Evolutionary conservation across 331 rosid species (phyloP), one percentile per base, ranked within the genome.

Genomic region (Arachis monticola): DNA sequence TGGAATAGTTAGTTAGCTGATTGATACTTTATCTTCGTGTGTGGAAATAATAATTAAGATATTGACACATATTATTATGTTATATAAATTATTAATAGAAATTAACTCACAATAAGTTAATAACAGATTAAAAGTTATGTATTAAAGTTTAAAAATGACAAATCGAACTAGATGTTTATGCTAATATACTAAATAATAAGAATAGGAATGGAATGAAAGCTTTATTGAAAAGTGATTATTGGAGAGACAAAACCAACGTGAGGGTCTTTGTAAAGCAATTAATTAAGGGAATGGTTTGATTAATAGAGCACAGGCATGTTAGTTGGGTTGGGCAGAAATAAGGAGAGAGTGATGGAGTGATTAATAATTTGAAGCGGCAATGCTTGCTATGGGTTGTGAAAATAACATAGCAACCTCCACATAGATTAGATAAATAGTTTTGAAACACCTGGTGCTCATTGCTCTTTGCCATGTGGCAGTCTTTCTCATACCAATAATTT

Each of bases 301-400:
- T 60, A 79, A 82, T 61, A 76, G 82, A 76, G 83, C 85, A 64
- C 27, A 50, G 72, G 71, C 92, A 87, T 75, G 87, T 83, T 88
- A 48, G 83, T 61, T 82, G 70, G 77, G 66, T 64, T 72, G 13
- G 59, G 70, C 1, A 68, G 74, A 68, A 52, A 52, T 14, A 48
- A 46, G 7, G 6, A 50, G 56, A 8, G 46, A 44, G 38, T 5
- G 48, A 44, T 59, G 74, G 10, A 48, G 45, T 47, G 72, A 53
- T 71, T 53, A 53, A 13, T 52, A 17, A 17, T 65, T 60, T 14
- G 38, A 8, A 47, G 35, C 38, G 22, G 22, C 22, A 42, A 51
- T 44, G 59, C 72, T 67, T 17, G 22, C 22, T 17, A 17, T 17
- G 22, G 22, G 22, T 17, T 64, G 8, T 72, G 90, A 83, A 80